Evolutionary conservation across 257 asterid species (phyloP).

Genomic region (Misopates orontium): DNA sequence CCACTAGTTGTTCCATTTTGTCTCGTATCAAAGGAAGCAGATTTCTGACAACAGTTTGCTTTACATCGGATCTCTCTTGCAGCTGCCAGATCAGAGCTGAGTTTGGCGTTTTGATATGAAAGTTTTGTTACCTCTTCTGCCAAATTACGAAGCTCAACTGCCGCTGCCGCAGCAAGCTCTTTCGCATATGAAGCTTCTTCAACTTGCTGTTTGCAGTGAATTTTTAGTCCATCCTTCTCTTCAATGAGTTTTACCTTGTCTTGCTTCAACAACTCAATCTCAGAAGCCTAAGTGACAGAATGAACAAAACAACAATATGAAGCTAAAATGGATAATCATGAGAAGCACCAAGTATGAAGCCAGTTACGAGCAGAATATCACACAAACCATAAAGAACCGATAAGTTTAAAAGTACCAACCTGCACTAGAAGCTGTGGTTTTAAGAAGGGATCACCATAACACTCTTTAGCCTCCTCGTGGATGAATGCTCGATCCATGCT

Average conservation of each 20-base stretch:
- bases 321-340: not conserved
- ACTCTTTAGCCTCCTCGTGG: conserved; percentile 39
- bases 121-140: conserved; percentile 83
- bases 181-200: conserved; percentile 80
- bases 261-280: conserved; percentile 72
- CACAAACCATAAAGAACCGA: not conserved
- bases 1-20: conserved; percentile 35
- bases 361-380: not conserved
- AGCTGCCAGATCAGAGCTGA: conserved; percentile 52
- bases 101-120: conserved; percentile 73
- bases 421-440: conserved; percentile 57
- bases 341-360: no score
- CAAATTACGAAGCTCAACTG: conserved; percentile 77
- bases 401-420: conserved; percentile 35
- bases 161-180: conserved; percentile 84
- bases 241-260: conserved; percentile 54
- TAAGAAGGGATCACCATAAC: conserved; percentile 39
- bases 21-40: conserved; percentile 35
- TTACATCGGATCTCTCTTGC: conserved; percentile 41
- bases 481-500: conserved; percentile 45
- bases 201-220: conserved; percentile 53
- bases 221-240: conserved; percentile 66
- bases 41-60: conserved; percentile 49
- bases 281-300: conserved; percentile 56
- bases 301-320: conserved; percentile 15